Evolutionary conservation across 2,329 filamentous ascomycete species (phyloP), one percentile per base, ranked within the genome.

Genomic region (Chrysoporthe puriensis): DNA sequence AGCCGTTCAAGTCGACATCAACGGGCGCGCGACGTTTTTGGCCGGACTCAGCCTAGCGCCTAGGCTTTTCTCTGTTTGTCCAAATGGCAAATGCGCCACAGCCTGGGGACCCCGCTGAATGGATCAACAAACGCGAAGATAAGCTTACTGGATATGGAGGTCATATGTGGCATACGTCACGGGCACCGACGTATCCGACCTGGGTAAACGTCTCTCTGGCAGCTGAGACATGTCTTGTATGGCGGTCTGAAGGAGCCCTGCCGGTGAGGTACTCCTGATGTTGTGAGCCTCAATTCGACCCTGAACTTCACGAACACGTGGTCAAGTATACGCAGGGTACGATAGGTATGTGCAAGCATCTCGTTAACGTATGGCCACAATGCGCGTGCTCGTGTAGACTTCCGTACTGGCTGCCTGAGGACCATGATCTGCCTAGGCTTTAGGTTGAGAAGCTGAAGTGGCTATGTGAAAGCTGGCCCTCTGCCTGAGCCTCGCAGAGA

Each of bases 121-220:
- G 67, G 67, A 63, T 40, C 54, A 61, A 63, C 59, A 66, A 46
- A 50, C 56, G 44, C 64, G 58, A 34, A 50, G 32, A 63, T 63
- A 66, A 69, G 63, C 60, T 66, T 69, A 66, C 57, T 50, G 16
- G 11, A 63, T 62, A n/a, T 34, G 21, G 13, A 58, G 16, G 26
- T 52, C 48, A 63, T 21, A 21, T 42, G 34, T 42, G n/a, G 14
- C 61, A 54, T 48, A 36, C 56, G 42, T 34, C 50, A 64, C 21
- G 5, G 52, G 18, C 32, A 4, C 26, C 42, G 26, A 6, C 36
- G 21, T 36, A 43, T 21, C 18, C 18, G 26, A 8, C 9, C 40
- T 5, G 21, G 26, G 7, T 11, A 14, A 64, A 16, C 1, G 2
- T 58, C n/a, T 21, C 11, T 21, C 16, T 21, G 14, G 43, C n/a